Evolutionary conservation across 2,329 filamentous ascomycete genomes (phyloP), one percentile per base, ranked within the genome.

Genomic region (Corinectria fuckeliana): DNA sequence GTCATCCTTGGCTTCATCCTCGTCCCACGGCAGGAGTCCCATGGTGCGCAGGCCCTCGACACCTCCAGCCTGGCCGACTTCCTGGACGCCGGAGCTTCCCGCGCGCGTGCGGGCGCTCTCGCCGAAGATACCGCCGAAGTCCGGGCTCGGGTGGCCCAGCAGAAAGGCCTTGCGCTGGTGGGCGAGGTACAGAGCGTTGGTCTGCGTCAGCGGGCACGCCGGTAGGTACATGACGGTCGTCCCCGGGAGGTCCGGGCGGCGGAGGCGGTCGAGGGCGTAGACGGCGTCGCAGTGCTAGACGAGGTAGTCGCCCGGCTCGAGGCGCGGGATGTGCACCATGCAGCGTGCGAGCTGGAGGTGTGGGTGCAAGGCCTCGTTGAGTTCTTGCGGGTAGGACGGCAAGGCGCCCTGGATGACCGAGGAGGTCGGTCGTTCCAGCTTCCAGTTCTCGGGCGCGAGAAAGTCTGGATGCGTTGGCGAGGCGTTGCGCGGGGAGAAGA

Each of bases 221-320:
- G 78, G 77, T 18, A 80, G 69, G 62, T 78, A 78, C 60, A 80
- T 71, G 50, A 76, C 70, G 5, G 73, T 71, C 2, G 71, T 71
- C 9, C 64, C 53, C 20, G 62, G 60, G 21, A 66, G 63, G 23
- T 67, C 63, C 9, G 67, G 67, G 18, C 60, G 63, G 18, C 64
- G 60, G 21, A 63, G 61, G 26, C 56, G 85, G 72, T 93, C 90
- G 2, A 92, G 90, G 1, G 88, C 84, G 73, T 93, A 90, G 47
- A 92, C 85, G 28, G 76, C 79, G 72, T 90, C 88, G 67, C 88
- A 90, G 71, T 92, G 89, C 88, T 89, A 93, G 30, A 86, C 83
- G 2, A 92, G 88, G 68, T 89, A 92, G 74, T 93, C 90, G 10
- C 90, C 90, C 0, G 90, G 89, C 21, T 81, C 75, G n/a, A 92